phyloP scores from a whole-genome alignment of 2,329 filamentous ascomycete species.

The Pezicula neosporulosa region DNA sequence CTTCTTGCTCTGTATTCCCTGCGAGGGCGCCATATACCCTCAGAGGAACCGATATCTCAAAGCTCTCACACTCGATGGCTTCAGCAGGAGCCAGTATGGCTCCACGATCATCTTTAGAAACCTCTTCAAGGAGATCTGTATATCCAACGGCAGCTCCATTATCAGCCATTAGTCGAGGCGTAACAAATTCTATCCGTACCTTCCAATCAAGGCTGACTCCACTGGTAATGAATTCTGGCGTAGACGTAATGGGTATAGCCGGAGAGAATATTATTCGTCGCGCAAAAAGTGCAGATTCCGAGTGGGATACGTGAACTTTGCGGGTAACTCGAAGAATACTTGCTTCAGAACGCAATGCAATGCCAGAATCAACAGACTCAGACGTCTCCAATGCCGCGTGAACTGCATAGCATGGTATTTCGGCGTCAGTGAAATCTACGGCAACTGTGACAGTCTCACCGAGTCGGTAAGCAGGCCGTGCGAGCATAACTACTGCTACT shows the following conservation, averaged over 20 bases:
- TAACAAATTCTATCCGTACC: slow-evolving; percentile 88
- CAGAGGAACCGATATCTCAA: slow-evolving; percentile 83
- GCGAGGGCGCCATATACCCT: slow-evolving; percentile 65
- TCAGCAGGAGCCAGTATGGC: slow-evolving; percentile 75
- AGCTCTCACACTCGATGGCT: slow-evolving; percentile 79
- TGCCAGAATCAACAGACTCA: slow-evolving; percentile 74
- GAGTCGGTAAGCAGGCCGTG: slow-evolving; percentile 82
- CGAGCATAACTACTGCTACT: slow-evolving; percentile 88
- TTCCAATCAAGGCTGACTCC: slow-evolving; percentile 87
- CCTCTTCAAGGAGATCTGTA: slow-evolving; percentile 66
- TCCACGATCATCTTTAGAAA: slow-evolving; percentile 75
- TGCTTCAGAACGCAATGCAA: slow-evolving; percentile 81
- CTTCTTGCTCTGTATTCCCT: slow-evolving; percentile 21
- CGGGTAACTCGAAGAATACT: slow-evolving; percentile 86
- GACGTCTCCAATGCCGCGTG: slow-evolving; percentile 81
- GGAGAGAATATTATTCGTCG: slow-evolving; percentile 76
- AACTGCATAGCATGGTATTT: slow-evolving; percentile 82
- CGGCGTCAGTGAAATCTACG: slow-evolving; percentile 76
- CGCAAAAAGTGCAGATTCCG: slow-evolving; percentile 80
- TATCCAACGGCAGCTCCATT: slow-evolving; percentile 31
- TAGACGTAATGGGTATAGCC: slow-evolving; percentile 77
- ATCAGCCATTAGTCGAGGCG: slow-evolving; percentile 49
- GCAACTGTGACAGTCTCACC: slow-evolving; percentile 83
- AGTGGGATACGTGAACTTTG: slow-evolving; percentile 72
- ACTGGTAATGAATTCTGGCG: slow-evolving; percentile 88